These are phyloP conservation scores for Epichloe festucae DNA, from an alignment of 2,329 filamentous ascomycete genomes.

Conservation along the genomic window DNA sequence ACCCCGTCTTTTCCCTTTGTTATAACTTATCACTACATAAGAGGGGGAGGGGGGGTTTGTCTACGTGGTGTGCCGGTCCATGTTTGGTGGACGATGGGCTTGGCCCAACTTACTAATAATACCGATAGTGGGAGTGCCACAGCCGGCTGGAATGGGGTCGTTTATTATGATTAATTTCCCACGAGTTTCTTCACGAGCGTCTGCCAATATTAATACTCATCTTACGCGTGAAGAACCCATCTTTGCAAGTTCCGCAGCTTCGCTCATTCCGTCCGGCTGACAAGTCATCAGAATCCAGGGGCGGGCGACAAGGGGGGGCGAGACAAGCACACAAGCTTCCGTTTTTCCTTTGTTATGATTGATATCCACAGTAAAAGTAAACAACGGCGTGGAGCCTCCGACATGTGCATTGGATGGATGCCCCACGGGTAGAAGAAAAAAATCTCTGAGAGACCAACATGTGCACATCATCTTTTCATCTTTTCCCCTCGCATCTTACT, in stretches of 20 bases:
- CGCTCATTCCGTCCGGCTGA: background rate
- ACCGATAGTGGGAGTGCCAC: slow-evolving; percentile 4
- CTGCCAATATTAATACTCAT: background rate
- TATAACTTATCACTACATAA: too few species aligned
- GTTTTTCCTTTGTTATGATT: too few species aligned
- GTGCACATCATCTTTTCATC: too few species aligned
- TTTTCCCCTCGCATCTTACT: background rate
- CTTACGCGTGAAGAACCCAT: background rate
- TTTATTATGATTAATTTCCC: slow-evolving; percentile 1
- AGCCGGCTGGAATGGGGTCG: slow-evolving; percentile 1
- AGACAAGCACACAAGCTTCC: too few species aligned
- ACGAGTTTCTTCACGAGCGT: background rate
- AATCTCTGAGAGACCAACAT: too few species aligned
- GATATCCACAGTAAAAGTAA: background rate
- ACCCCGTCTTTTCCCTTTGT: too few species aligned
- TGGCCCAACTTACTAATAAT: background rate
- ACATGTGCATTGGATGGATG: background rate
- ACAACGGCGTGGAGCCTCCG: background rate
- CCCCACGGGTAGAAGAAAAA: background rate
- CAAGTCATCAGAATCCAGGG: too few species aligned
- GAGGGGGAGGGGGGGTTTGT: too few species aligned
- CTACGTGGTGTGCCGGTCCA: too few species aligned
- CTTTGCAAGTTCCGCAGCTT: background rate
- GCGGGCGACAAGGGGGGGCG: too few species aligned
- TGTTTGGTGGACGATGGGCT: background rate